Evolutionary conservation across 352 stramenopile genomes (phyloP), one percentile per base, ranked within the genome.

Genomic region (Discostella stelligera): DNA sequence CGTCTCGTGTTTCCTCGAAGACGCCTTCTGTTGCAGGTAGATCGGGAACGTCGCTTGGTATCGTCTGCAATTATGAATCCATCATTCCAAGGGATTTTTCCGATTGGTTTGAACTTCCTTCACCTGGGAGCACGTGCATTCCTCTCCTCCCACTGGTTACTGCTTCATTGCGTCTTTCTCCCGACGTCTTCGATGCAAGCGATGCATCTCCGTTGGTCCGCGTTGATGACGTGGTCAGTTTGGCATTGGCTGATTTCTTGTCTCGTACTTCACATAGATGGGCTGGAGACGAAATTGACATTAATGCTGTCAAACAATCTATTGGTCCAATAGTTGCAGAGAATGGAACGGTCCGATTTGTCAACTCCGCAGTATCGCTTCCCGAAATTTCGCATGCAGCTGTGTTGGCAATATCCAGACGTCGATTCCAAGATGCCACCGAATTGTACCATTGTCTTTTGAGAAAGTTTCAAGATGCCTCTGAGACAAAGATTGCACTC

Each of bases 91-190:
- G 21, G 20, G 71, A 79, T 44, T 79, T 69, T 63, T 50, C 37
- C 7, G 49, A 13, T 50, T 79, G 70, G 64, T 83, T 70, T 61
- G 58, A 69, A 23, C 61, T 80, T 21, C 64, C 66, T 60, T 76
- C 70, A 13, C 71, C 76, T 16, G 55, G 61, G 27, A 75, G 30
- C 11, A 68, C 7, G 18, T 83, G 71, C 39, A 63, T 79, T 18
- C 25, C 71, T 55, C 53, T 79, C 44, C 64, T 79, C 27, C 71
- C 71, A 1, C 41, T 55, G 18, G 32, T 79, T 18, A 50, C 65
- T 20, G 61, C 13, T 20, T 32, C 58, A 46, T 27, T 72, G 32
- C 66, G 44, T 50, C 60, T 54, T 49, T 49, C 63, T 44, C 25
- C 60, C 46, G 23, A 63, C 63, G 23, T 69, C 27, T 58, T 68